A percentile compares a stretch with the other conserved stretches of the same genome.
Evolutionary conservation across 345 rosid genomes (phyloP).

Genomic region (Arabidopsis suecica): DNA sequence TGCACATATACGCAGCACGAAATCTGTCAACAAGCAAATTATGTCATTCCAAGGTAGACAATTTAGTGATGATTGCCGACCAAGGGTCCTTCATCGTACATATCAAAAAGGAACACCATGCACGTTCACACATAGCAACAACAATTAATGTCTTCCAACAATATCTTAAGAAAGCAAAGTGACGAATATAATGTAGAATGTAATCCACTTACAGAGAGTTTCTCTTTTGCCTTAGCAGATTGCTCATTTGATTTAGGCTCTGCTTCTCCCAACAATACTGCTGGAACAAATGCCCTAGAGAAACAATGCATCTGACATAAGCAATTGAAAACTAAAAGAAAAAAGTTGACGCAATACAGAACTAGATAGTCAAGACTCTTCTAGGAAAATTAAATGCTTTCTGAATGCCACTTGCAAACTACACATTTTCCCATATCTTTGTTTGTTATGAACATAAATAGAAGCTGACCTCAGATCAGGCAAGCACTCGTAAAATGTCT

Average conservation of each 20-base stretch:
- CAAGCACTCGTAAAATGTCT: slow-evolving; percentile 90
- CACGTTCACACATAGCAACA: slow-evolving; percentile 21
- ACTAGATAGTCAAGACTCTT: slow-evolving; percentile 31
- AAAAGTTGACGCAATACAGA: slow-evolving; percentile 19
- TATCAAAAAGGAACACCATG: slow-evolving; percentile 3
- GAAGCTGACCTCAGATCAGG: slow-evolving; percentile 93
- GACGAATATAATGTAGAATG: slow-evolving; percentile 15
- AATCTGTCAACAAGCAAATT: slow-evolving; percentile 13
- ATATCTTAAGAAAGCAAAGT: slow-evolving; percentile 32
- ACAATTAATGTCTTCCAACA: slow-evolving; percentile 18
- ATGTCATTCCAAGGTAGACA: slow-evolving; percentile 21
- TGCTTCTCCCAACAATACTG: slow-evolving; percentile 91
- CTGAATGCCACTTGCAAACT: slow-evolving; percentile 22
- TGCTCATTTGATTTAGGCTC: slow-evolving; percentile 83
- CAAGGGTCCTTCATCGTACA: slow-evolving; percentile 16
- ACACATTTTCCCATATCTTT: slow-evolving; percentile 23
- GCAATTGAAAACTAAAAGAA: background rate
- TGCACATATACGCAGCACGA: slow-evolving; percentile 23
- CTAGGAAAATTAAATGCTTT: slow-evolving; percentile 4
- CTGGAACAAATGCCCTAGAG: slow-evolving; percentile 98
- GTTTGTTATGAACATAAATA: slow-evolving; percentile 26
- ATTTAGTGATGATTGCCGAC: slow-evolving; percentile 9
- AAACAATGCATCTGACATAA: slow-evolving; percentile 35
- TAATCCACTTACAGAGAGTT: slow-evolving; percentile 60
- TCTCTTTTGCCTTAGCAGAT: slow-evolving; percentile 71